Conservation (phyloP, 2,329 filamentous ascomycete genomes). For the Paraconiothyrium brasiliense region DNA sequence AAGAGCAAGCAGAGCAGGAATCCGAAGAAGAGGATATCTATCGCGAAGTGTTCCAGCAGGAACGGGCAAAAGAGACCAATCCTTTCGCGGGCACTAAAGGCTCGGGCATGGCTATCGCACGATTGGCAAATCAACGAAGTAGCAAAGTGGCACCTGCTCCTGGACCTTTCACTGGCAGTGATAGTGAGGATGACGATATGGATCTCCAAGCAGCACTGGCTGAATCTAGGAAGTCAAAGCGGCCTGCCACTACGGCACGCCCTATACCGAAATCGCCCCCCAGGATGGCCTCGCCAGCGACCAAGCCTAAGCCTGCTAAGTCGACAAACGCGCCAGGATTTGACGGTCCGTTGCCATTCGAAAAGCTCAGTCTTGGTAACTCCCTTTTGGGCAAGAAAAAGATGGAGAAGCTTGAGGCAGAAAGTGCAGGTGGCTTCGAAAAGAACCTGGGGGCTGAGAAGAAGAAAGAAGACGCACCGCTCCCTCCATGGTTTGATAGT, state of each 20-base stretch:
- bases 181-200: slow-evolving; percentile 76
- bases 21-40: slow-evolving; percentile 56
- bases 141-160: slow-evolving; percentile 57
- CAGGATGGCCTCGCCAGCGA: slow-evolving; percentile 17
- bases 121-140: slow-evolving; percentile 77
- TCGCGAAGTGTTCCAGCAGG: slow-evolving; percentile 57
- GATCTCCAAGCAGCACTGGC: slow-evolving; percentile 81
- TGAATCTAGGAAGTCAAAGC: slow-evolving; percentile 68
- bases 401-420: slow-evolving; percentile 62
- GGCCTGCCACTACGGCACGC: slow-evolving; percentile 44
- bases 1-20: slow-evolving; percentile 61
- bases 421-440: slow-evolving; percentile 72
- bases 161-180: slow-evolving; percentile 55
- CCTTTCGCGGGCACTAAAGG: slow-evolving; percentile 54
- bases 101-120: slow-evolving; percentile 70
- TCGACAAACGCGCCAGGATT: slow-evolving; percentile 69
- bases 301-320: slow-evolving; percentile 46
- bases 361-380: slow-evolving; percentile 76
- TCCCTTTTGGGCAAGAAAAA: slow-evolving; percentile 64
- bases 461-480: slow-evolving; percentile 62
- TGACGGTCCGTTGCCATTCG: slow-evolving; percentile 87
- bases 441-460: slow-evolving; percentile 54
- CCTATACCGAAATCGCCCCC: slow-evolving; percentile 34
- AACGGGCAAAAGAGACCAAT: slow-evolving; percentile 53
- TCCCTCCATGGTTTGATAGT: slow-evolving; percentile 78